Conservation (phyloP, 139 green algal genomes). For the Chlorella sp. region DNA sequence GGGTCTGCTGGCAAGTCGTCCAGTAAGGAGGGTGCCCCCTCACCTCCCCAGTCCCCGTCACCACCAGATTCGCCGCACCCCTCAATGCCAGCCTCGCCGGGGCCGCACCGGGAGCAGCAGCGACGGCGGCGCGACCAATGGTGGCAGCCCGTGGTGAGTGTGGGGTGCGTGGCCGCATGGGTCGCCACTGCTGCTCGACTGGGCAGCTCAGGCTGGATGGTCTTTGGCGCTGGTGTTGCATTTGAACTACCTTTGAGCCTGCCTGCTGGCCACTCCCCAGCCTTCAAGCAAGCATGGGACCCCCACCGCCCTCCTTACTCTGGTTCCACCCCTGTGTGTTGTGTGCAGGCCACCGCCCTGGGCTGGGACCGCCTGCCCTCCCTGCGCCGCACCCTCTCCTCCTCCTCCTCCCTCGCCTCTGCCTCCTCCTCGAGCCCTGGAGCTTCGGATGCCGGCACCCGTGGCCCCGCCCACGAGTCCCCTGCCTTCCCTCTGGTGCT, state of each 20-base stretch:
- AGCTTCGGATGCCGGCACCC: background rate
- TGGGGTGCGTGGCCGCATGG: background rate
- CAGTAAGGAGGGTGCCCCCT: background rate
- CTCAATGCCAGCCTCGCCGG: background rate
- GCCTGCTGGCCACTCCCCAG: background rate
- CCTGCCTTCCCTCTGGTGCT: slow-evolving; percentile 8
- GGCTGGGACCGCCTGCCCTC: background rate
- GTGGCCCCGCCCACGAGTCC: background rate
- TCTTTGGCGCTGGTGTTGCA: background rate
- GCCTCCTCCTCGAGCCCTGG: background rate
- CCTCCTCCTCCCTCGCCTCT: background rate
- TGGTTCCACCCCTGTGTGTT: background rate
- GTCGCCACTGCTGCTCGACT: background rate
- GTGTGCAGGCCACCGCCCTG: background rate
- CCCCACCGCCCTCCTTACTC: background rate
- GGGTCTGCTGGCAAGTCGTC: no score
- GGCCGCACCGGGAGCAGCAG: background rate
- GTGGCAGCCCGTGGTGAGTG: background rate
- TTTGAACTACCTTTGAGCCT: background rate
- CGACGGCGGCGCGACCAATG: background rate
- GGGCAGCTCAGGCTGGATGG: background rate
- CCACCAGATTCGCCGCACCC: background rate
- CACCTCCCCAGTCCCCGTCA: background rate
- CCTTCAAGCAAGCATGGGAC: background rate
- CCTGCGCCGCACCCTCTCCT: background rate